Evolutionary conservation across 2,329 filamentous ascomycete genomes (phyloP), one percentile per base, ranked within the genome.

Genomic region (Arthrobotrys sphaeroides): DNA sequence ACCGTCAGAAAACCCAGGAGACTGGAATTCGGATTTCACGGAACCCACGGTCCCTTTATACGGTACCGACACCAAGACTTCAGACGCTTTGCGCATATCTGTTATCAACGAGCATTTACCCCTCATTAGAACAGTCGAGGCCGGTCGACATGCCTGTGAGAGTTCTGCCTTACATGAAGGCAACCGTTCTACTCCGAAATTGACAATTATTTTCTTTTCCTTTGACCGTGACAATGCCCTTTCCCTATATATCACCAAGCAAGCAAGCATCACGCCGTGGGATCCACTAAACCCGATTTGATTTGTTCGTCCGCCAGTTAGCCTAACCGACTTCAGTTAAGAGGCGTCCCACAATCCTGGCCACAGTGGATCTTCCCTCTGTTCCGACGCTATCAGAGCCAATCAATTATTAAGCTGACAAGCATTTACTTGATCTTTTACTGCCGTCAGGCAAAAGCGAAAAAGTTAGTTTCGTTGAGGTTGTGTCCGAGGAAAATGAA

Each of bases 341-440:
- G 31, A 24, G 22, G 16, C 31, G 18, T 31, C 28, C 51, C 51
- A 55, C 51, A 10, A 38, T 55, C 31, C 22, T 55, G 51, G 31
- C 18, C 16, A 18, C 33, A 13, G 10, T 38, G 51, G 38, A 16
- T 33, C 26, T 55, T 55, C 51, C 51, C 51, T 28, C 12, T 31
- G 28, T 55, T 55, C 51, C 51, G 51, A 24, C 31, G 18, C 28
- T 38, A 38, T 38, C 18, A n/a, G 16, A 38, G 31, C 51, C 51
- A 55, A 36, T 31, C 51, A 24, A 55, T 55, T 55, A 55, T 28
- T 55, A 55, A 55, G 36, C 13, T 16, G 18, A 28, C 51, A 22
- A 55, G 51, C 13, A 28, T 18, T 18, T 5, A 53, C 26, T 33
- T 20, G n/a, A 26, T 33, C 47, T n/a, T n/a, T n/a, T n/a, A n/a